These are phyloP conservation scores for Naganishia sp. DNA, from an alignment of 1,284 basidiomycete species.

Conservation along the genomic window DNA sequence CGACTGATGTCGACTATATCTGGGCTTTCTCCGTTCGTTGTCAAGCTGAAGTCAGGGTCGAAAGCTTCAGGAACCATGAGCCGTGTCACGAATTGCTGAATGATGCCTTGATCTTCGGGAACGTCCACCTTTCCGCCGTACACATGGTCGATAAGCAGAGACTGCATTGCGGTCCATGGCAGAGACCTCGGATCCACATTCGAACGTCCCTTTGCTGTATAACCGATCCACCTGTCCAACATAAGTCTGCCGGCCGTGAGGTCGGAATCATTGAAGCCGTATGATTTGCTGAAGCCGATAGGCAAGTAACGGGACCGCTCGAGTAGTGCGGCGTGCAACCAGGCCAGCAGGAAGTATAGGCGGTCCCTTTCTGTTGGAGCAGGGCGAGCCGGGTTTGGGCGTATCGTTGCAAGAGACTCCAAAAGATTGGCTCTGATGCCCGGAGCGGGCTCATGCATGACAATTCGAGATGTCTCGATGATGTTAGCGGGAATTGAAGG, in stretches of 20 bases:
- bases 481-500: constrained; percentile 85
- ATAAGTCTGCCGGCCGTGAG: constrained; percentile 88
- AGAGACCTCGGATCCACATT: constrained; percentile 87
- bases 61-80: constrained; percentile 85
- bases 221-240: constrained; percentile 83
- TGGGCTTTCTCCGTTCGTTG: constrained; percentile 61
- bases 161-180: constrained; percentile 88
- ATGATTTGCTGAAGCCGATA: constrained; percentile 90
- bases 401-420: constrained; percentile 65
- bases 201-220: constrained; percentile 77
- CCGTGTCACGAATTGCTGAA: constrained; percentile 86
- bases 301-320: constrained; percentile 93
- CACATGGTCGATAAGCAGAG: constrained; percentile 88
- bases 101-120: constrained; percentile 85
- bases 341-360: constrained; percentile 90
- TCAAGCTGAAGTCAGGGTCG: constrained; percentile 86
- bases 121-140: constrained; percentile 92
- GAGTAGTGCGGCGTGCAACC: constrained; percentile 96
- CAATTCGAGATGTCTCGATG: constrained; percentile 85
- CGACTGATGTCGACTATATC: constrained; percentile 85
- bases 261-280: constrained; percentile 98
- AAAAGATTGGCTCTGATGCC: constrained; percentile 92
- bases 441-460: constrained; percentile 97
- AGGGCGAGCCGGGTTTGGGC: constrained; percentile 56
- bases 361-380: constrained; percentile 89